Evolutionary conservation across 306 rosid species (phyloP).

Genomic region (Morella rubra): DNA sequence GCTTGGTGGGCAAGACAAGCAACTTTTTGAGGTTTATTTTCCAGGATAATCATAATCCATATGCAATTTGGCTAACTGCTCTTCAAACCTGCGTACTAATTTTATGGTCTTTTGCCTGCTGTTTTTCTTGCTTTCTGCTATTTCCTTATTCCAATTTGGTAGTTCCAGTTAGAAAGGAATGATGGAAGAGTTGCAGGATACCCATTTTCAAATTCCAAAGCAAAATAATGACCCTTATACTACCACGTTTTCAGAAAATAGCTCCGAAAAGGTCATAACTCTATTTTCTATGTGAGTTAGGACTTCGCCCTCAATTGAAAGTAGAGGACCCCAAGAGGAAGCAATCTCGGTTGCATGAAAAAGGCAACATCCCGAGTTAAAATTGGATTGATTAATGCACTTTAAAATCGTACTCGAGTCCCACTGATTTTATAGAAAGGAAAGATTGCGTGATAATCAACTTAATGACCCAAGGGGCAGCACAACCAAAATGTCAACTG

Average conservation of each 20-base stretch:
- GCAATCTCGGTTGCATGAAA: background rate
- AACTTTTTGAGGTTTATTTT: slow-evolving; percentile 15
- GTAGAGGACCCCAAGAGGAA: background rate
- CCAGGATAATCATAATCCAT: slow-evolving; percentile 35
- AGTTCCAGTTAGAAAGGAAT: background rate
- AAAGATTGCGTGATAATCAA: background rate
- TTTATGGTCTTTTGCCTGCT: background rate
- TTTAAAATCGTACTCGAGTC: background rate
- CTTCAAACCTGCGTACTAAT: background rate
- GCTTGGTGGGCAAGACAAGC: background rate
- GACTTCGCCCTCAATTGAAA: background rate
- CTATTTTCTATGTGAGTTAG: background rate
- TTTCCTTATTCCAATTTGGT: background rate
- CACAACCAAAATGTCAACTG: background rate
- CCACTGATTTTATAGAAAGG: background rate
- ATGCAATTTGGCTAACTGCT: background rate
- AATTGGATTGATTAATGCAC: too few species aligned
- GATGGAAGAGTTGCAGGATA: too few species aligned
- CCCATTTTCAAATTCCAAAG: background rate
- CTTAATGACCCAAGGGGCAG: background rate
- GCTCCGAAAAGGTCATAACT: background rate
- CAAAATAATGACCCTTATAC: too few species aligned
- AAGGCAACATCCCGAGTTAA: background rate
- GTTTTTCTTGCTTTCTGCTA: background rate
- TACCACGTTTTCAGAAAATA: too few species aligned